Base-by-base conservation (phyloP, 2,329 filamentous ascomycete genomes). In the Fusarium sp. region DNA sequence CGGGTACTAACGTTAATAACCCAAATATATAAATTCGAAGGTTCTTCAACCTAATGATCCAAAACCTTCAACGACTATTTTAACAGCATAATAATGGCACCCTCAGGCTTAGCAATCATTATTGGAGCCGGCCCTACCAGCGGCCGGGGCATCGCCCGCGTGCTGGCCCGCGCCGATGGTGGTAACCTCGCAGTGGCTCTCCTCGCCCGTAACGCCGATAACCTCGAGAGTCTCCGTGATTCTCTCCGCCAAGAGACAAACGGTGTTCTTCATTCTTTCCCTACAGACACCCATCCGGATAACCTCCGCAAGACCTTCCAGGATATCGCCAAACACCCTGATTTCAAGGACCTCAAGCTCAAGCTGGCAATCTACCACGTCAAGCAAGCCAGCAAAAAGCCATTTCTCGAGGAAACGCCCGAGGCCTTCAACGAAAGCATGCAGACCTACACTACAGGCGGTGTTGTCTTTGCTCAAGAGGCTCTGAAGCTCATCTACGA, bases 401-500 rank as follows among this genome's bases (percentile, higher is more conserved):
- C 85, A 0, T 88, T 87, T 73, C 76, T 87, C 46, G 78, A 84
- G 41, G 84, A 86, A 69, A 86, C 84, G 0, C 79, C 83, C 25
- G 82, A 85, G 23, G 78, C 79, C 4, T 85, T 84, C 68, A 81
- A 77, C 43, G 74, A 81, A 3, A 83, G 80, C 49, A 66, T 88
- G 59, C 80, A 83, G 52, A 79, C 78, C 0, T 88, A 87, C 73
- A 84, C 84, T 3, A 85, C 84, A 4, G 85, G 85, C 0, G 85
- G 85, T 3, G 84, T 88, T 67, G 79, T 82, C 0, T 88, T 88
- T 67, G 77, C 82, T 1, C 85, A 88, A 69, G 82, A 86, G 67
- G 78, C 81, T 2, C 57, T 87, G 44, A 83, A 82, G 71, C 70
- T 83, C 9, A 80, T 87, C 52, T 85, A 87, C 63, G 80, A 78